Evolutionary conservation across 2,329 filamentous ascomycete species (phyloP).

Genomic region (Biscogniauxia sp.): DNA sequence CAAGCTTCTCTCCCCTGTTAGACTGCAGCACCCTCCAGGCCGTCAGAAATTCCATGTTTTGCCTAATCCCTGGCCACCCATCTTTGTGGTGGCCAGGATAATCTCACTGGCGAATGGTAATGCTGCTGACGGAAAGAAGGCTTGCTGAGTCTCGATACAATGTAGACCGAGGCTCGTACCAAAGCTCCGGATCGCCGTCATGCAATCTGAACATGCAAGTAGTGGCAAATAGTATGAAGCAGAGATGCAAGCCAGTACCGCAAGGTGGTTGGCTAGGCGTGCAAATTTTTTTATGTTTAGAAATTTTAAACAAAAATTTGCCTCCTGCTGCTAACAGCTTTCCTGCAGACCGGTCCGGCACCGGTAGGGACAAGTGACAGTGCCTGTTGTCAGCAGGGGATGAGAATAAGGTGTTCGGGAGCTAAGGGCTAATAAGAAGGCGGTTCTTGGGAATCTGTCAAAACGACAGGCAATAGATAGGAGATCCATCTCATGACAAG

Average conservation of each 20-base stretch:
- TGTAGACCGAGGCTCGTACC: slow-evolving; percentile 22
- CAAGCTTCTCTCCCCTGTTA: neutral
- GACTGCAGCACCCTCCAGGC: neutral
- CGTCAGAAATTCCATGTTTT: slow-evolving; percentile 5
- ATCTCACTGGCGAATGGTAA: slow-evolving; percentile 16
- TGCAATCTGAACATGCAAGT: neutral
- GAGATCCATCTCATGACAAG: neutral
- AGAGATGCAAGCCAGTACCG: neutral
- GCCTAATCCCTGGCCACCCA: slow-evolving; percentile 4
- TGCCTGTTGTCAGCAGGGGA: neutral
- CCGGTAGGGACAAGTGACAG: neutral
- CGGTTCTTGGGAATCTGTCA: no score
- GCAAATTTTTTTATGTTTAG: no score
- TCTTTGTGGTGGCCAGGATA: slow-evolving; percentile 9
- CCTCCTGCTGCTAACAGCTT: neutral
- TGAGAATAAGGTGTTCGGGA: neutral
- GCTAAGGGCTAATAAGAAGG: neutral
- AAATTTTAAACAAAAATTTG: no score
- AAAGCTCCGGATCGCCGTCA: slow-evolving; percentile 16
- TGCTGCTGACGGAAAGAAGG: slow-evolving; percentile 15
- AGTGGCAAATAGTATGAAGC: neutral
- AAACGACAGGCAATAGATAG: no score
- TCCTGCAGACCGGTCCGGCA: neutral
- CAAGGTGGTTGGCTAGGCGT: neutral
- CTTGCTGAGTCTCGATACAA: slow-evolving; percentile 11